Percentiles rank a stretch among this genome's conserved stretches.
These are phyloP conservation scores for Ophiosphaerella herpotricha DNA, from an alignment of 2,329 filamentous ascomycete species.

Conservation along the genomic window DNA sequence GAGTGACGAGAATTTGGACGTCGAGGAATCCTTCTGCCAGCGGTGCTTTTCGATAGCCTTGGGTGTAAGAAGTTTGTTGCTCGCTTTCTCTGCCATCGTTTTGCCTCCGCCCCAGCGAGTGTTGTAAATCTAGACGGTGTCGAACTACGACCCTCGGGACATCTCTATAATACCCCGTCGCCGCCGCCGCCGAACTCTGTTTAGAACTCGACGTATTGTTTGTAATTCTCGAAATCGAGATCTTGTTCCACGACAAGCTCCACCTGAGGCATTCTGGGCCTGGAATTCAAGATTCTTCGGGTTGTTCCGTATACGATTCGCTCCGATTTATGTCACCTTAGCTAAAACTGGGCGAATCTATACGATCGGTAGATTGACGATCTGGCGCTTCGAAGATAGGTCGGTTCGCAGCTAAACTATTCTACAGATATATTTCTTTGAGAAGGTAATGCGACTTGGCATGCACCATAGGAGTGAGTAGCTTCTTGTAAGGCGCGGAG, in stretches of 20 bases:
- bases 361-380: slow-evolving; percentile 33
- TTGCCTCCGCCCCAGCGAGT: slow-evolving; percentile 27
- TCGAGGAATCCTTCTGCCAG: slow-evolving; percentile 19
- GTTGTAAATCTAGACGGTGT: slow-evolving; percentile 39
- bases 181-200: slow-evolving; percentile 79
- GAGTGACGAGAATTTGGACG: slow-evolving; percentile 26
- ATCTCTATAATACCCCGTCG: slow-evolving; percentile 62
- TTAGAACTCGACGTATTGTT: slow-evolving; percentile 83
- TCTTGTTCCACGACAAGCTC: slow-evolving; percentile 85
- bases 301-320: too few relatives aligned
- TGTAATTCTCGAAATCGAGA: slow-evolving; percentile 89
- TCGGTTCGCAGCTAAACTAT: slow-evolving; percentile 67
- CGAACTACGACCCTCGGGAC: slow-evolving; percentile 60
- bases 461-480: slow-evolving; percentile 78
- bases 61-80: slow-evolving; percentile 30
- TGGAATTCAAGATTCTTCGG: slow-evolving; percentile 65
- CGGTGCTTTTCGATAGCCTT: slow-evolving; percentile 31
- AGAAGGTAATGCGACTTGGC: slow-evolving; percentile 85
- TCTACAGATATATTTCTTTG: slow-evolving; percentile 71
- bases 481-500: slow-evolving; percentile 77
- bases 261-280: slow-evolving; percentile 61
- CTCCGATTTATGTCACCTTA: too few relatives aligned
- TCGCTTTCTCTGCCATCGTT: slow-evolving; percentile 21
- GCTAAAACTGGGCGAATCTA: slow-evolving; percentile 59
- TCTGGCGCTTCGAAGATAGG: slow-evolving; percentile 34